These are phyloP conservation scores for Pulicaria dysenterica DNA, from an alignment of 129 eudicot genomes.

Conservation along the genomic window DNA sequence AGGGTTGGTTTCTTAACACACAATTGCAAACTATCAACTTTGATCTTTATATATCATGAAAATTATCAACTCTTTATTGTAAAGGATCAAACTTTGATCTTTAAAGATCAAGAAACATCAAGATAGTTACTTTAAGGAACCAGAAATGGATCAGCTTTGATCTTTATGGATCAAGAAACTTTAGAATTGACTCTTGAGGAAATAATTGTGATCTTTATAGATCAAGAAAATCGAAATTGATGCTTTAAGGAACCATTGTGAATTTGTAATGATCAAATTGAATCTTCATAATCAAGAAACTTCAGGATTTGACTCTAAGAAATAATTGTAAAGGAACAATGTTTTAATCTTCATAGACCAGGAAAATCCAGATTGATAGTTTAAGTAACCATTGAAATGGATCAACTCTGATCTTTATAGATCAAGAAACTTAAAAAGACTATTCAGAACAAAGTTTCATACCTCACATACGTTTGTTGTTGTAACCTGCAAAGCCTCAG, in stretches of 20 bases:
- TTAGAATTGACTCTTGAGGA: neutral
- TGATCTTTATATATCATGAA: neutral
- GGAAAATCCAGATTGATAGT: slow-evolving; percentile 36
- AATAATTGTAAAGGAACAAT: neutral
- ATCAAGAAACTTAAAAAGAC: neutral
- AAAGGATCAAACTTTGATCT: neutral
- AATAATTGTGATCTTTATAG: no score
- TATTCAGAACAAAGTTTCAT: slow-evolving; percentile 12
- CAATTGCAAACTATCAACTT: neutral
- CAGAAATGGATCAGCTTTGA: neutral
- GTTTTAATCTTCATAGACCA: neutral
- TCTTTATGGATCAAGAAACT: neutral
- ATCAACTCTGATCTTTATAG: neutral
- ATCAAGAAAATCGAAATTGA: no score
- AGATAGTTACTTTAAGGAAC: slow-evolving; percentile 38
- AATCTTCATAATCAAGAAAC: neutral
- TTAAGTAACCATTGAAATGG: neutral
- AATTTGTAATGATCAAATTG: neutral
- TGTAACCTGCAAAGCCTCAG: slow-evolving; percentile 28
- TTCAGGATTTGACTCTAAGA: neutral
- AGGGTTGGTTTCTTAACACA: no score
- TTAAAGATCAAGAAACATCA: neutral
- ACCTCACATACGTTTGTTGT: slow-evolving; percentile 59
- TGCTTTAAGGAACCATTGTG: neutral
- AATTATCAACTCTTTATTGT: neutral